These are phyloP conservation scores for Sporothrix inflata DNA, from an alignment of 2,329 filamentous ascomycete species.

Conservation along the genomic window DNA sequence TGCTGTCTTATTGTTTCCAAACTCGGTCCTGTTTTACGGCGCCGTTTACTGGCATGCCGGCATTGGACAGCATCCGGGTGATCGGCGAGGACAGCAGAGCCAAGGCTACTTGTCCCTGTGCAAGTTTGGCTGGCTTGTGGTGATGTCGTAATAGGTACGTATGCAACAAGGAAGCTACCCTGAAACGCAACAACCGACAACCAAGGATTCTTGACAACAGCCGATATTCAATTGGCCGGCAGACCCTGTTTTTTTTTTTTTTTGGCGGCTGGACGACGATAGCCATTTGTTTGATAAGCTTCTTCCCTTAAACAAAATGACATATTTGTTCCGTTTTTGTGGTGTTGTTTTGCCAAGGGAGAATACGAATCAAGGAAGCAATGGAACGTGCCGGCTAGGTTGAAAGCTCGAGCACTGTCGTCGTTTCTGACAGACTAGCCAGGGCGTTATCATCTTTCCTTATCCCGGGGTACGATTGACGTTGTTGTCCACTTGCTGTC, in stretches of 20 bases:
- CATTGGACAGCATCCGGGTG: not conserved
- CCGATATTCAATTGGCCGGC: not conserved
- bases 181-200: not conserved
- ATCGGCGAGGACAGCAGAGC: slow-evolving; percentile 3
- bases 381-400: not conserved
- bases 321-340: not conserved
- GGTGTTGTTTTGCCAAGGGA: not conserved
- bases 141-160: slow-evolving; percentile 17
- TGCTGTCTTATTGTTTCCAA: not conserved
- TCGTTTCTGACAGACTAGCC: not conserved
- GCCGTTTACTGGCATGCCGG: not conserved
- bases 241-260: not conserved
- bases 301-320: not conserved
- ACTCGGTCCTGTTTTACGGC: not conserved
- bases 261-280: no score
- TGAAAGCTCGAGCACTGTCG: not conserved
- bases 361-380: not conserved
- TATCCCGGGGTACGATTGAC: not conserved
- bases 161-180: slow-evolving; percentile 9
- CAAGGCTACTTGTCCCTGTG: not conserved
- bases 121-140: not conserved
- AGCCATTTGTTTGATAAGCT: not conserved
- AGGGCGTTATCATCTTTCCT: not conserved
- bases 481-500: not conserved
- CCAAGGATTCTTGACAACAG: not conserved